Conservation (phyloP, 805 yeast genomes). For the Ogataea zsoltii region DNA sequence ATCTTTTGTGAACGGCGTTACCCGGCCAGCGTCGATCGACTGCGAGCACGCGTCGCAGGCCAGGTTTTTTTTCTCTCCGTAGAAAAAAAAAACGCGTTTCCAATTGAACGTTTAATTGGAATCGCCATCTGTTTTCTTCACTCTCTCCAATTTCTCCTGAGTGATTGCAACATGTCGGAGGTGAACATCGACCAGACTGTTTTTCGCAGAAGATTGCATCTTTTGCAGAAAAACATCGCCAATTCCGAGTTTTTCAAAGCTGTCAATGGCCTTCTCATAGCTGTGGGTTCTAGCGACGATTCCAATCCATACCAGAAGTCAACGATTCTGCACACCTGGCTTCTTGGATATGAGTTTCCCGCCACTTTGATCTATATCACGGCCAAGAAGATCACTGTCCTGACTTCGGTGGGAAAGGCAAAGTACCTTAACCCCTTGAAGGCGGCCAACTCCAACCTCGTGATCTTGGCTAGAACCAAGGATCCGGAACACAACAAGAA, state of each 20-base stretch:
- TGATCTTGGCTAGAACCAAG: conserved; percentile 75
- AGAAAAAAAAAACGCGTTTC: conserved; percentile 4
- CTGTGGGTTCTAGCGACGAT: conserved; percentile 84
- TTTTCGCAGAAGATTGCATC: conserved; percentile 55
- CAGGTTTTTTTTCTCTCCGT: neutral
- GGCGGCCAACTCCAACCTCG: conserved; percentile 40
- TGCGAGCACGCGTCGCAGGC: neutral
- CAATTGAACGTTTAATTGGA: neutral
- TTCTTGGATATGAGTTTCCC: conserved; percentile 94
- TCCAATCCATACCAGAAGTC: conserved; percentile 89
- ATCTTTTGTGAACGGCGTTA: neutral
- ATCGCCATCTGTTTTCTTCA: neutral
- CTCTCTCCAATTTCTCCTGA: neutral
- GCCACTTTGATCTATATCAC: conserved; percentile 76
- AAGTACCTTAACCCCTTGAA: conserved; percentile 68
- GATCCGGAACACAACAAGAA: conserved; percentile 74
- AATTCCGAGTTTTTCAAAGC: conserved; percentile 39
- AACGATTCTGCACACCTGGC: conserved; percentile 85
- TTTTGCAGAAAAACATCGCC: conserved; percentile 37
- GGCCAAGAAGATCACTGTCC: conserved; percentile 55
- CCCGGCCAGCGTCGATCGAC: conserved; percentile 10
- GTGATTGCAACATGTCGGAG: conserved; percentile 48
- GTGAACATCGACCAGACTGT: conserved; percentile 53
- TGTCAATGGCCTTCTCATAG: conserved; percentile 56
- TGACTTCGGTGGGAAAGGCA: conserved; percentile 85